phyloP scores from a whole-genome alignment of 192 early-diverging fungal genomes.

The Coemansia brasiliensis region DNA sequence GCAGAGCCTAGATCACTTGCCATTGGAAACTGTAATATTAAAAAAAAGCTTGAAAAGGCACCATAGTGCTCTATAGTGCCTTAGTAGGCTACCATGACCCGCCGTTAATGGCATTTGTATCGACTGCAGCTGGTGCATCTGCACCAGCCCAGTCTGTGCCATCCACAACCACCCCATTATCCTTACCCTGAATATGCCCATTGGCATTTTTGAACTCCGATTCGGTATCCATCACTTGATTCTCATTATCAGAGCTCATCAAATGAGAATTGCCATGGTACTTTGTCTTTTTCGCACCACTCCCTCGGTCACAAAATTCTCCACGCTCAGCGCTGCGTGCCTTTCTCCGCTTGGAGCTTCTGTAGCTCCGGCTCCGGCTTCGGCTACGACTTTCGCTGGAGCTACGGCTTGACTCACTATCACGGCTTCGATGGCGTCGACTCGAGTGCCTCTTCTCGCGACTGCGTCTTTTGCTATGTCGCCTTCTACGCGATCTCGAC shows the following conservation, averaged over 20 bases:
- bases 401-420: constrained; percentile 15
- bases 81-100: neutral
- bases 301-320: neutral
- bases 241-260: constrained; percentile 1
- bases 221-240: constrained; percentile 10
- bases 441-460: constrained; percentile 9
- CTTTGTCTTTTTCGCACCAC: neutral
- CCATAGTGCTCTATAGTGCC: neutral
- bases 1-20: no score
- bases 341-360: constrained; percentile 9
- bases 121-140: neutral
- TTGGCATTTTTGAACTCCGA: neutral
- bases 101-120: neutral
- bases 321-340: constrained; percentile 4
- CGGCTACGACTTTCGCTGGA: constrained; percentile 16
- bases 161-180: no score
- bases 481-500: constrained; percentile 11
- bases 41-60: neutral
- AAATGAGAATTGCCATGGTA: neutral
- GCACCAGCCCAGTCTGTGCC: neutral
- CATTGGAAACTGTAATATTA: neutral
- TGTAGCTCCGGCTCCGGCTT: constrained; percentile 15
- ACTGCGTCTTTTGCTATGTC: constrained; percentile 10
- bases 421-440: constrained; percentile 20
- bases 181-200: neutral